These are phyloP conservation scores for Metschnikowia lunata DNA, from an alignment of 805 yeast species.

Conservation along the genomic window DNA sequence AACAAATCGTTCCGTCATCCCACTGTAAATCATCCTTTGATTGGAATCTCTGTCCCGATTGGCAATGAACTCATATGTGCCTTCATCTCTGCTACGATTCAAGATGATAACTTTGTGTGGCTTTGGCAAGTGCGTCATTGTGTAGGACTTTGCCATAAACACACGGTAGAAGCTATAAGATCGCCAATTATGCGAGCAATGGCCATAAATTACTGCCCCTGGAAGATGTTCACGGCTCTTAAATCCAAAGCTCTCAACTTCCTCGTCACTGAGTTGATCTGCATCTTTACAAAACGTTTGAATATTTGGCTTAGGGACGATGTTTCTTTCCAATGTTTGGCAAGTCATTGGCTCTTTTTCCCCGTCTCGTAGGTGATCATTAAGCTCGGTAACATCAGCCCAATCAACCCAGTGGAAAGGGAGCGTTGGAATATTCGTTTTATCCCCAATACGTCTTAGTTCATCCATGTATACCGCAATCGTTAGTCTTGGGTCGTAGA, in stretches of 20 bases:
- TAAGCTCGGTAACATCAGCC: constrained; percentile 39
- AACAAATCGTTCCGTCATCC: constrained; percentile 11
- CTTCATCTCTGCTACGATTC: constrained; percentile 20
- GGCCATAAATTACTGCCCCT: constrained; percentile 18
- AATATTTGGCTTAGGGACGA: not conserved
- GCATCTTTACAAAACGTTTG: constrained; percentile 19
- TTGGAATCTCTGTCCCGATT: constrained; percentile 12
- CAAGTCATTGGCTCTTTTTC: too few relatives aligned
- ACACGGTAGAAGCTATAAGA: constrained; percentile 15
- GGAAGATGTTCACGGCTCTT: constrained; percentile 25
- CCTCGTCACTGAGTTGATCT: constrained; percentile 16
- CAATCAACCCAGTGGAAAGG: constrained; percentile 57
- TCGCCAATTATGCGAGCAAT: constrained; percentile 13
- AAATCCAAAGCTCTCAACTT: constrained; percentile 21
- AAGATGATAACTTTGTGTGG: constrained; percentile 27
- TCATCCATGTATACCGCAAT: constrained; percentile 45
- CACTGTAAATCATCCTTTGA: constrained; percentile 14
- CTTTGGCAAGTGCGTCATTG: constrained; percentile 19
- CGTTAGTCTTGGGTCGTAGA: constrained; percentile 55
- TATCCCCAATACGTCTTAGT: constrained; percentile 4
- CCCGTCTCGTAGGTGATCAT: not conserved
- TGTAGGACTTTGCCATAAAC: constrained; percentile 22
- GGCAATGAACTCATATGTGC: constrained; percentile 27
- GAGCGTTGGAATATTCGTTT: constrained; percentile 8
- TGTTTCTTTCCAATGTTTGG: not conserved